Conservation (phyloP, 1,284 basidiomycete genomes). For the Cutaneotrichosporon cutaneum region DNA sequence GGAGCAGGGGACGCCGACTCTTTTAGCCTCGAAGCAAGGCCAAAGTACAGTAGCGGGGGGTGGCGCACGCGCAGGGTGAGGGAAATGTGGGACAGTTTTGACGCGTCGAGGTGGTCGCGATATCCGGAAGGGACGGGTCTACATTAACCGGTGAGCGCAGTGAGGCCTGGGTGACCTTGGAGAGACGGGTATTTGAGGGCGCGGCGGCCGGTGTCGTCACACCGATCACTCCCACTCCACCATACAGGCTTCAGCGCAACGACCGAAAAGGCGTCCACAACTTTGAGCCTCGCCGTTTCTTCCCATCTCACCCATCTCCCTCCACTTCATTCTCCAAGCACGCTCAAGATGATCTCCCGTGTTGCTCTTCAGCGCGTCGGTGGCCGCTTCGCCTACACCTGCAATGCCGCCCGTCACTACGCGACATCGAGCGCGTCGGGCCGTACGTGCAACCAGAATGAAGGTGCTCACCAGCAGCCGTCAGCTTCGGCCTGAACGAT, state of each 20-base stretch:
- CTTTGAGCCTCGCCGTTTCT: neutral
- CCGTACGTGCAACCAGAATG: neutral
- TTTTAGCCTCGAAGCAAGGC: too few species aligned
- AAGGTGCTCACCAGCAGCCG: constrained; percentile 7
- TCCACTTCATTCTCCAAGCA: neutral
- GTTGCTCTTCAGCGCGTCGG: constrained; percentile 6
- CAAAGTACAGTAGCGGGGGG: too few species aligned
- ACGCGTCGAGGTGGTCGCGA: too few species aligned
- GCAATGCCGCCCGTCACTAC: constrained; percentile 1
- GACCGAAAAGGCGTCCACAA: neutral
- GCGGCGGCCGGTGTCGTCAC: constrained; percentile 1
- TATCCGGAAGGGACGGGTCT: too few species aligned
- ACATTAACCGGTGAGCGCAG: too few species aligned
- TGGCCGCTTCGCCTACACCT: neutral
- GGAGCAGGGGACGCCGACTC: too few species aligned
- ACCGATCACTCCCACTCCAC: neutral
- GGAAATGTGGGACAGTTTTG: too few species aligned
- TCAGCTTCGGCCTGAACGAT: constrained; percentile 42
- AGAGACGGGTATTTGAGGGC: too few species aligned
- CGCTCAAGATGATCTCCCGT: neutral
- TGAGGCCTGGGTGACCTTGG: too few species aligned
- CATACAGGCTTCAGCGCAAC: neutral
- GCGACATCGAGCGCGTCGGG: constrained; percentile 1
- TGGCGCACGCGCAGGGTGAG: too few species aligned
- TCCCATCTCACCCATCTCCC: neutral